Evolutionary conservation across 306 rosid species (phyloP).

Genomic region (Lagenaria siceraria): DNA sequence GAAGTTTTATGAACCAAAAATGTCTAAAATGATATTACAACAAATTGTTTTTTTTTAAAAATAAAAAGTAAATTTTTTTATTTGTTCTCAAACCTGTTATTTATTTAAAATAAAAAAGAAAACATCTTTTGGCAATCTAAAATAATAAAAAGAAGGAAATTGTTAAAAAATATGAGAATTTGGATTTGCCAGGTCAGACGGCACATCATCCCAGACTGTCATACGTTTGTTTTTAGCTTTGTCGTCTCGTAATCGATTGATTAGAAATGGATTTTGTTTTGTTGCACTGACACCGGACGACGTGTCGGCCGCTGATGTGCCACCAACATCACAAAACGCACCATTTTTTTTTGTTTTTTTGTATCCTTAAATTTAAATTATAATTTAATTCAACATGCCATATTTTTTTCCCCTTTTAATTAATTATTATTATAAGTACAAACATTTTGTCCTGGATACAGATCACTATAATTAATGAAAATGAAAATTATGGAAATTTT

Average conservation of each 20-base stretch:
- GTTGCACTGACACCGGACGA: neutral
- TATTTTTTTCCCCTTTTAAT: too few relatives aligned
- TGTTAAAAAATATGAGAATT: neutral
- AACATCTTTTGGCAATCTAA: too few relatives aligned
- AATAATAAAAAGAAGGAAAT: neutral
- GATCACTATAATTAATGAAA: neutral
- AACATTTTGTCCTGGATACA: neutral
- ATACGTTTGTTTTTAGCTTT: neutral
- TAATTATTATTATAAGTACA: neutral
- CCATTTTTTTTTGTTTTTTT: neutral
- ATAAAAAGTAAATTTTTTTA: too few relatives aligned
- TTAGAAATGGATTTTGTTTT: neutral
- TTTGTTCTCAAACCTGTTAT: too few relatives aligned
- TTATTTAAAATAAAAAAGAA: too few relatives aligned
- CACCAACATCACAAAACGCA: neutral
- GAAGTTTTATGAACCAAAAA: too few relatives aligned
- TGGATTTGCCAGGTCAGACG: neutral
- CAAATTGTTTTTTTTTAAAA: too few relatives aligned
- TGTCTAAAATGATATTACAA: too few relatives aligned
- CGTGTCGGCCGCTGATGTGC: constrained; percentile 5
- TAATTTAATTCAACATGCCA: neutral
- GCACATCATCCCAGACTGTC: neutral
- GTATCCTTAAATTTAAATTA: neutral
- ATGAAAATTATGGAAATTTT: neutral
- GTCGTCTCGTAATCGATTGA: neutral